Conservation (phyloP, 208 protist genomes). For the Acanthamoeba sp. region DNA sequence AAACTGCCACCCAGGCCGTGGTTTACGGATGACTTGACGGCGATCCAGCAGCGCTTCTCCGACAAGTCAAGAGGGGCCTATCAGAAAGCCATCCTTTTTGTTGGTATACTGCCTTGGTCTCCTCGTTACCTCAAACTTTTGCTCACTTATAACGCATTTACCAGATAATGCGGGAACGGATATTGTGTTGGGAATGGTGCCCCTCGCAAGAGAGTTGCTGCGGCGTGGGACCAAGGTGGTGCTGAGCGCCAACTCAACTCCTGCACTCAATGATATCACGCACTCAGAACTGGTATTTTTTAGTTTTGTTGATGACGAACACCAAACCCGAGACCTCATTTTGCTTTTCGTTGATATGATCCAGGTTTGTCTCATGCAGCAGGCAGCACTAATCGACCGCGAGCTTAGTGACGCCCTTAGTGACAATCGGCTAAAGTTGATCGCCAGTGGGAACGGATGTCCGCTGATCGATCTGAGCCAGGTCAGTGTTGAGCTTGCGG, state of each 20-base stretch:
- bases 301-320: background rate
- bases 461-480: constrained; percentile 17
- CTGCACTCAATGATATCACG: constrained; percentile 20
- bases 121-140: background rate
- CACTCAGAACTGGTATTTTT: constrained; percentile 1
- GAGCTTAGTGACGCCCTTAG: background rate
- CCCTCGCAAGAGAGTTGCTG: background rate
- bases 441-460: constrained; percentile 6
- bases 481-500: background rate
- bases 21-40: background rate
- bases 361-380: background rate
- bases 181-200: constrained; percentile 29
- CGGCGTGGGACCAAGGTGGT: constrained; percentile 16
- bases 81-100: background rate
- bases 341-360: background rate
- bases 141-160: background rate
- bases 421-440: background rate
- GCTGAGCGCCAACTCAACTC: background rate
- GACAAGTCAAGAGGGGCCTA: background rate
- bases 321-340: background rate
- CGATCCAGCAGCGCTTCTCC: background rate
- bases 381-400: background rate
- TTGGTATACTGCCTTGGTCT: background rate
- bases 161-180: constrained; percentile 29
- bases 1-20: background rate